Evolutionary conservation across 148 eudicot genomes (phyloP).

Genomic region (Fagopyrum tataricum): DNA sequence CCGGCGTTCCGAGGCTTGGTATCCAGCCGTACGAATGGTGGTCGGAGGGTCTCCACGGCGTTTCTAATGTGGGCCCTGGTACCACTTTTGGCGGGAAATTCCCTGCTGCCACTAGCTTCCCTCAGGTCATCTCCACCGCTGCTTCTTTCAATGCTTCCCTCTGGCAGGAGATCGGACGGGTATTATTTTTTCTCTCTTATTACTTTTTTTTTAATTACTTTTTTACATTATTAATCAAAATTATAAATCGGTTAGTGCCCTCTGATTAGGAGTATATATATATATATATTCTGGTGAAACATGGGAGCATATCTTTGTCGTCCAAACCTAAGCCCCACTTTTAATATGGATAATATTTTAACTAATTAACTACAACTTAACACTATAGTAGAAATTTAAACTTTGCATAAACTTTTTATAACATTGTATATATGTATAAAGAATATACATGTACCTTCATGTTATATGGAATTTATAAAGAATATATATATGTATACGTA

Average conservation of each 20-base stretch:
- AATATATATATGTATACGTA: not conserved
- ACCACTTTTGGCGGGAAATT: slow-evolving; percentile 71
- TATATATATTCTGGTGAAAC: too few relatives aligned
- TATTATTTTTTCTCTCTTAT: slow-evolving; percentile 11
- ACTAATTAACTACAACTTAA: too few relatives aligned
- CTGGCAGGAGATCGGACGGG: slow-evolving; percentile 92
- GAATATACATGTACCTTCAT: too few relatives aligned
- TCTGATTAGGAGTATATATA: not conserved
- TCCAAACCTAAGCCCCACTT: not conserved
- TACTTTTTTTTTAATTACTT: not conserved
- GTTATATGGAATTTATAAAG: too few relatives aligned
- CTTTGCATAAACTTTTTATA: too few relatives aligned
- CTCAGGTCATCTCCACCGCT: slow-evolving; percentile 82
- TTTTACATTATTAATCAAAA: not conserved
- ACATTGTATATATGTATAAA: too few relatives aligned
- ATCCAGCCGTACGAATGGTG: slow-evolving; percentile 82
- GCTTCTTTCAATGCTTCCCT: slow-evolving; percentile 77
- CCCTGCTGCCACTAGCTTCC: slow-evolving; percentile 84
- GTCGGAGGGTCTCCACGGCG: slow-evolving; percentile 97
- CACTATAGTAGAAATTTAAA: too few relatives aligned
- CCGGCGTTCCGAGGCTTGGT: slow-evolving; percentile 70
- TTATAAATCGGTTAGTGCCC: not conserved
- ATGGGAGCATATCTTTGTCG: not conserved
- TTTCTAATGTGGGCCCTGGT: slow-evolving; percentile 88
- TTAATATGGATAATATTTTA: not conserved